phyloP scores from a whole-genome alignment of 805 yeast genomes.

The Candida incommunis region DNA sequence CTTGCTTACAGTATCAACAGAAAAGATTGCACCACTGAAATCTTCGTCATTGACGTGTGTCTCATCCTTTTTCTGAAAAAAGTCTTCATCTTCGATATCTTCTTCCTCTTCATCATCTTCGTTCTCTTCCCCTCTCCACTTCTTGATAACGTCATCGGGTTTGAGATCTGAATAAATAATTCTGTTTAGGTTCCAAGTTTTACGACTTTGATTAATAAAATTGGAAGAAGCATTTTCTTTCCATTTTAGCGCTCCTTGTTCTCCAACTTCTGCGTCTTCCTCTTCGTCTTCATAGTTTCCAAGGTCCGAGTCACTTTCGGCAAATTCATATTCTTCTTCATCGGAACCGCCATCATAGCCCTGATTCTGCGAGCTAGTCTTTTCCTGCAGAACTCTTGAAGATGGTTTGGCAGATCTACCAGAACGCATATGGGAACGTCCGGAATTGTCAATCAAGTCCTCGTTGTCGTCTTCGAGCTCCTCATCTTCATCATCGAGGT shows the following conservation, averaged over 20 bases:
- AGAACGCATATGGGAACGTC: background rate
- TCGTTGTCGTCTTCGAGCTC: constrained; percentile 3
- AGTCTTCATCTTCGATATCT: constrained; percentile 23
- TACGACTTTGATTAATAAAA: constrained; percentile 5
- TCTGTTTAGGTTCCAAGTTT: background rate
- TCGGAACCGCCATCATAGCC: background rate
- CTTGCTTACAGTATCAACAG: constrained; percentile 7
- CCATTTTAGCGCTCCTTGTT: constrained; percentile 16
- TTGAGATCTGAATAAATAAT: constrained; percentile 1
- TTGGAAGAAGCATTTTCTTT: constrained; percentile 24
- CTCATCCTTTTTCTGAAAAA: constrained; percentile 14
- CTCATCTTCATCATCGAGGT: background rate
- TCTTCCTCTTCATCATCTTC: constrained; percentile 12
- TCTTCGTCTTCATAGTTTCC: constrained; percentile 27
- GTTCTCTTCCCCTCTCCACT: background rate
- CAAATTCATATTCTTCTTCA: constrained; percentile 32
- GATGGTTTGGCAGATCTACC: background rate
- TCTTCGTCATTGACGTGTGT: constrained; percentile 5
- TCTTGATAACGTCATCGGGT: background rate
- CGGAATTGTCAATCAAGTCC: background rate
- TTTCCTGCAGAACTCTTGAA: background rate
- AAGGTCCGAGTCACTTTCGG: constrained; percentile 27
- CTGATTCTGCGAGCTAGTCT: background rate
- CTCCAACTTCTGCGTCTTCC: constrained; percentile 17
- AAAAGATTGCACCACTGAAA: constrained; percentile 16